Evolutionary conservation across 2,329 filamentous ascomycete species (phyloP).

Genomic region (Ophiostoma australiae): DNA sequence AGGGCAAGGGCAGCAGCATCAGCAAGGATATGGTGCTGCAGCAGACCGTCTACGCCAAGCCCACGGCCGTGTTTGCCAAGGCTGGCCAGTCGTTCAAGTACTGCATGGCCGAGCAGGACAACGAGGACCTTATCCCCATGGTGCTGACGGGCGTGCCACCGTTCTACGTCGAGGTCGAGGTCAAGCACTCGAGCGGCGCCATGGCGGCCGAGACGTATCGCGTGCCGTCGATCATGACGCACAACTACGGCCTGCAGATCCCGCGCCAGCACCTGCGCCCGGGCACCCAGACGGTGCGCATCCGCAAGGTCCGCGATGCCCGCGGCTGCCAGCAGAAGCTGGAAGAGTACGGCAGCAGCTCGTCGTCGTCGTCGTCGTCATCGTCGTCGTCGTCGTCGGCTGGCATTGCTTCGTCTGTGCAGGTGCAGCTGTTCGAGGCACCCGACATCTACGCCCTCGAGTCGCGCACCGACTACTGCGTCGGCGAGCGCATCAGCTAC

Average conservation of each 20-base stretch:
- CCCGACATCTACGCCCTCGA: constrained; percentile 87
- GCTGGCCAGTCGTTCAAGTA: constrained; percentile 94
- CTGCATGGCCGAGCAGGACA: constrained; percentile 76
- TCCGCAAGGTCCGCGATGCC: constrained; percentile 83
- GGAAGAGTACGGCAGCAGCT: constrained; percentile 33
- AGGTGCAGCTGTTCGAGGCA: constrained; percentile 88
- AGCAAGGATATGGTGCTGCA: constrained; percentile 59
- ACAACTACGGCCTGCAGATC: constrained; percentile 73
- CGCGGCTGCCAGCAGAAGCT: constrained; percentile 74
- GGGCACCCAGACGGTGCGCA: constrained; percentile 82
- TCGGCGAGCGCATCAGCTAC: constrained; percentile 90
- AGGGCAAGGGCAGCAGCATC: neutral
- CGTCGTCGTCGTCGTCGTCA: constrained; percentile 60
- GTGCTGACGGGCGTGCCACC: constrained; percentile 72
- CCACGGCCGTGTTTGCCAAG: constrained; percentile 73
- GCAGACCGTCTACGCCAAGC: constrained; percentile 79
- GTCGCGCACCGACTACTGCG: constrained; percentile 81
- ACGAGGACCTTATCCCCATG: constrained; percentile 84
- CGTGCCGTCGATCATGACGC: constrained; percentile 71
- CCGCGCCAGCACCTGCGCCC: constrained; percentile 79
- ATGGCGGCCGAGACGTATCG: constrained; percentile 76
- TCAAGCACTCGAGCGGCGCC: constrained; percentile 81
- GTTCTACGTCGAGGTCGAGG: constrained; percentile 85
- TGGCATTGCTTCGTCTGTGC: constrained; percentile 59
- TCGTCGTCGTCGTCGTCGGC: constrained; percentile 49